Conservation (phyloP, 139 green algal genomes). For the Chloropicon primus region DNA sequence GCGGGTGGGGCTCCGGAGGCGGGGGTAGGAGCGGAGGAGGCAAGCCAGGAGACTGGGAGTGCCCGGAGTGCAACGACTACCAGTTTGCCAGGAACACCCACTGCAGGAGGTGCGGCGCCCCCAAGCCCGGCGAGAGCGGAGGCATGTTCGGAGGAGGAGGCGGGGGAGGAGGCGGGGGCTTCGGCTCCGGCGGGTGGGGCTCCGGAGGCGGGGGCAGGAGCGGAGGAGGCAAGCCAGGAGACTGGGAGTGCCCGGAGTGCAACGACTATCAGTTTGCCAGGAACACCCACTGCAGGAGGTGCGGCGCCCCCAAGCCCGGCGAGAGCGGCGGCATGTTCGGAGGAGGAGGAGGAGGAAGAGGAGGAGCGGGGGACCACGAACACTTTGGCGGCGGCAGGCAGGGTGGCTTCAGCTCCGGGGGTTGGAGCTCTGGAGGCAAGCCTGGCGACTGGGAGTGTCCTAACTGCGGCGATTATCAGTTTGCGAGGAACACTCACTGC, state of each 20-base stretch:
- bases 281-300: conserved; percentile 19
- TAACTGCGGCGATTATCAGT: conserved; percentile 15
- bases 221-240: conserved; percentile 3
- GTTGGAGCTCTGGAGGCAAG: not conserved
- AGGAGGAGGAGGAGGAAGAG: too few species aligned
- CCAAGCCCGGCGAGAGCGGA: not conserved
- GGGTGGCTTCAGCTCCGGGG: not conserved
- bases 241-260: conserved; percentile 17
- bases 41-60: conserved; percentile 16
- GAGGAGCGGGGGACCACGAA: too few species aligned
- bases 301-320: not conserved
- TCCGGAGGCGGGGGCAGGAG: not conserved
- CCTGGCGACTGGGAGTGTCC: conserved; percentile 17
- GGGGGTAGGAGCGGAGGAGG: too few species aligned
- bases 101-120: conserved; percentile 11
- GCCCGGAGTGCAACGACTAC: conserved; percentile 10
- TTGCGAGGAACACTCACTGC: conserved; percentile 15
- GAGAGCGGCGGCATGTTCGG: not conserved
- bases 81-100: conserved; percentile 17
- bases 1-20: too few species aligned
- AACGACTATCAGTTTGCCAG: conserved; percentile 16
- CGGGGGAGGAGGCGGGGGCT: too few species aligned
- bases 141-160: not conserved
- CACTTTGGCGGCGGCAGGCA: not conserved
- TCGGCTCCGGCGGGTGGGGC: not conserved